phyloP scores from a whole-genome alignment of 2,329 filamentous ascomycete species.

The Colletotrichum liriopes region DNA sequence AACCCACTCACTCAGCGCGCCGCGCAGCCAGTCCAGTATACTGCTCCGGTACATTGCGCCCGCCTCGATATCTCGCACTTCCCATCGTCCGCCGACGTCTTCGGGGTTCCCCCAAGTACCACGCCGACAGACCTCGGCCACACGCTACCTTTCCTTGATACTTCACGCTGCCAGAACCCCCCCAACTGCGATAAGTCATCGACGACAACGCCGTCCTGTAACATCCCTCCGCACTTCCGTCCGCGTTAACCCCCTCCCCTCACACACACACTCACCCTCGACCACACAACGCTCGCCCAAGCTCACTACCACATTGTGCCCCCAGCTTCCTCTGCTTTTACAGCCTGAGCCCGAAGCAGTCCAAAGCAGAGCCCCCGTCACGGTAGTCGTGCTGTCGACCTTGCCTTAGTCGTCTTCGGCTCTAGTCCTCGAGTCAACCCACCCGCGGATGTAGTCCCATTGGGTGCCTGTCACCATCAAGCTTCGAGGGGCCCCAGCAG shows the following conservation, averaged over 20 bases:
- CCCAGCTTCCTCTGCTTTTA: slow-evolving; percentile 8
- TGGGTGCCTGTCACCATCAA: slow-evolving; percentile 45
- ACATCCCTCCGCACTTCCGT: slow-evolving; percentile 34
- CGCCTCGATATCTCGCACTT: slow-evolving; percentile 21
- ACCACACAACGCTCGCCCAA: slow-evolving; percentile 13
- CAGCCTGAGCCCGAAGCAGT: not conserved
- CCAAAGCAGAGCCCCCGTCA: slow-evolving; percentile 17
- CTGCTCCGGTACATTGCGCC: slow-evolving; percentile 19
- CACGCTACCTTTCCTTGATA: slow-evolving; percentile 23
- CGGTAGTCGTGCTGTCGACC: slow-evolving; percentile 37
- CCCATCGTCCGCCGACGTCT: slow-evolving; percentile 14
- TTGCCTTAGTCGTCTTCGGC: slow-evolving; percentile 32
- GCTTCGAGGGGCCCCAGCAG: slow-evolving; percentile 44
- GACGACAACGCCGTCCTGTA: slow-evolving; percentile 25
- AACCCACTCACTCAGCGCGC: slow-evolving; percentile 5
- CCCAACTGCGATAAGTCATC: slow-evolving; percentile 22
- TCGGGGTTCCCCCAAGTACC: slow-evolving; percentile 19
- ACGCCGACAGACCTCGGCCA: slow-evolving; percentile 7
- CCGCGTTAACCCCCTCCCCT: slow-evolving; percentile 18
- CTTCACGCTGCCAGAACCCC: slow-evolving; percentile 5
- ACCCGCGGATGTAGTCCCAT: slow-evolving; percentile 40
- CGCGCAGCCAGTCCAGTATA: slow-evolving; percentile 9
- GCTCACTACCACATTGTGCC: slow-evolving; percentile 12
- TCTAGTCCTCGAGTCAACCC: slow-evolving; percentile 33
- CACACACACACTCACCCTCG: not conserved